Evolutionary conservation across 2,329 filamentous ascomycete genomes (phyloP), one percentile per base, ranked within the genome.

Genomic region (Penicillium sp.): DNA sequence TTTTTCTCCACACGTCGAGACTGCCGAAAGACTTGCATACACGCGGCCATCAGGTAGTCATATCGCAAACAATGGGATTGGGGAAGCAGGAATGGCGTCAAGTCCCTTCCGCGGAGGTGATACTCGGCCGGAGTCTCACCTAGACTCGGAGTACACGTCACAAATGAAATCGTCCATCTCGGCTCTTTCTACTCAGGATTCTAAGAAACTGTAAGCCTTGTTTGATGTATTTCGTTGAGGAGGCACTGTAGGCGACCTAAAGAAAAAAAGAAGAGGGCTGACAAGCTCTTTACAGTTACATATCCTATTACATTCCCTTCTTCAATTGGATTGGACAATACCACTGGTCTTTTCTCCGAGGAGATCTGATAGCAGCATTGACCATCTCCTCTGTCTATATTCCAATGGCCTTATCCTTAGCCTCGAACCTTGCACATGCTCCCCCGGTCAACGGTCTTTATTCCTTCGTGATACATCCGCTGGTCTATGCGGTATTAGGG

Each of bases 301-400:
- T 97, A 58, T 86, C 88, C 4, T 97, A 99, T 77, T 99, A 99
- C 71, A 80, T 99, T 44, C 94, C 94, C 0, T 90, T 92, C 58
- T 78, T 96, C 62, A 92, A 88, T 61, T 99, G 94, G 94, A 88
- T 96, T 59, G 82, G 81, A 50, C 90, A 96, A 75, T 99, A 99
- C 75, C 85, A 84, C 64, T 87, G 85, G 82, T 83, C 85, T 3
- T 96, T 90, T 74, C 74, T 97, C 46, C 85, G 88, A 64, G 94
- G 94, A 46, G 94, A 99, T 73, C 77, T 97, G 18, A 80, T 96
- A 14, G 89, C 93, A 8, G 92, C 93, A 47, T 73, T 97, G 59
- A 97, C 94, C n/a, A 88, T 99, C 78, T 90, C 93, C n/a, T 96
- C 92, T 25, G 94, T 99, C 77, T 99, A 99, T 73, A 89, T 99